These are phyloP conservation scores for Botrytis sinoallii DNA, from an alignment of 2,329 filamentous ascomycete genomes.

Conservation along the genomic window DNA sequence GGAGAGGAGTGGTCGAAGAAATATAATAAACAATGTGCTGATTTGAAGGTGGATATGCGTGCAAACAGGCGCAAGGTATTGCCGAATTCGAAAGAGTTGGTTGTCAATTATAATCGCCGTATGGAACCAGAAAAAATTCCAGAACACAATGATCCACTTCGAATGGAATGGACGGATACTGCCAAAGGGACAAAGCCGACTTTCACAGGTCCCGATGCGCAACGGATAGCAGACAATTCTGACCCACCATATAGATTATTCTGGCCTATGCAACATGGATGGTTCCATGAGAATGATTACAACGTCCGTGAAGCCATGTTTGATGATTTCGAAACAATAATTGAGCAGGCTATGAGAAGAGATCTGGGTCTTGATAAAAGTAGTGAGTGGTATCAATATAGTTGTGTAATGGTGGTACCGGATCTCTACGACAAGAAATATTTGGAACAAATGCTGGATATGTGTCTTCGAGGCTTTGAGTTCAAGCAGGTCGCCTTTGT, in stretches of 20 bases:
- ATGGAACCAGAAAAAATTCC: conserved; percentile 82
- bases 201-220: conserved; percentile 66
- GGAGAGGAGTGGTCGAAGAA: conserved; percentile 75
- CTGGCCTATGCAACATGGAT: conserved; percentile 86
- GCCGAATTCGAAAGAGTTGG: conserved; percentile 95
- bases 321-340: conserved; percentile 80
- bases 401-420: conserved; percentile 94
- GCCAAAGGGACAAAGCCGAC: conserved; percentile 61
- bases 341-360: conserved; percentile 82
- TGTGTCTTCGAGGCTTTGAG: conserved; percentile 84
- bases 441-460: conserved; percentile 78
- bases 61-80: conserved; percentile 91
- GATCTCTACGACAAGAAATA: conserved; percentile 95
- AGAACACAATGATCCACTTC: conserved; percentile 89
- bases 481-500: conserved; percentile 90
- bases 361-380: conserved; percentile 76
- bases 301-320: conserved; percentile 73
- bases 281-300: conserved; percentile 90
- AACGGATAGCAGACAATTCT: conserved; percentile 86
- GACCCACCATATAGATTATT: conserved; percentile 85
- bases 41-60: conserved; percentile 87
- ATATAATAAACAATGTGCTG: conserved; percentile 78
- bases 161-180: conserved; percentile 93
- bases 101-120: conserved; percentile 88
- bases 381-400: conserved; percentile 84